Percentiles rank a stretch among this genome's conserved stretches.
phyloP scores from a whole-genome alignment of 331 rosid species.

The Rosa hybrid region DNA sequence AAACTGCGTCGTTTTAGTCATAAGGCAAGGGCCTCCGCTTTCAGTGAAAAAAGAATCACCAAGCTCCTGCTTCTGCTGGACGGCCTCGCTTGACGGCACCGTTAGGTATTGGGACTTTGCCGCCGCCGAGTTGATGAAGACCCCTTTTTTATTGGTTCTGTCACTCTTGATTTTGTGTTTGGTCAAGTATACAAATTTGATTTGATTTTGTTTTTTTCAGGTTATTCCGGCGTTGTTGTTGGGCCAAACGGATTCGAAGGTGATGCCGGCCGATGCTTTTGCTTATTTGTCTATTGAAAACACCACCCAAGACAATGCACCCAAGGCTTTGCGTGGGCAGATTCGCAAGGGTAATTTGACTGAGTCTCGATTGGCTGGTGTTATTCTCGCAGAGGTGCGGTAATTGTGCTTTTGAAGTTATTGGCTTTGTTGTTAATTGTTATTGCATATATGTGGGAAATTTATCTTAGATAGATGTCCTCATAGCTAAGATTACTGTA shows the following conservation, averaged over 20 bases:
- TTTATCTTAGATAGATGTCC: no score
- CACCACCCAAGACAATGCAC: conserved; percentile 22
- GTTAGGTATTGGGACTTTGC: conserved; percentile 83
- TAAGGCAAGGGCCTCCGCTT: background rate
- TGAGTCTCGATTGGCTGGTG: conserved; percentile 40
- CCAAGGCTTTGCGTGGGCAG: conserved; percentile 47
- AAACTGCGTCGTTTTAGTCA: background rate
- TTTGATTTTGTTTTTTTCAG: conserved; percentile 34
- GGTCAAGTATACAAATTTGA: background rate
- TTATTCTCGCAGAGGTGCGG: conserved; percentile 62
- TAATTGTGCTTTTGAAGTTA: background rate
- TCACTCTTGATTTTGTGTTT: background rate
- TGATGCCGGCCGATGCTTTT: conserved; percentile 30
- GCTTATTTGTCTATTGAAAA: conserved; percentile 69
- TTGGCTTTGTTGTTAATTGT: background rate
- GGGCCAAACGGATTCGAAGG: conserved; percentile 27
- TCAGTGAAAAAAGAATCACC: background rate
- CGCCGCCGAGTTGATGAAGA: conserved; percentile 61
- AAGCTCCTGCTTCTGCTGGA: conserved; percentile 86
- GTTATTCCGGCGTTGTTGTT: conserved; percentile 67
- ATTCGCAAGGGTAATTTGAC: conserved; percentile 84
- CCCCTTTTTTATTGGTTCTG: conserved; percentile 40
- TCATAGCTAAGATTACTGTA: no score
- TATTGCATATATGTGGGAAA: background rate
- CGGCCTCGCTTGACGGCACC: conserved; percentile 78